These are phyloP conservation scores for Amphicarpaea edgeworthii DNA, from an alignment of 306 rosid genomes.

Conservation along the genomic window DNA sequence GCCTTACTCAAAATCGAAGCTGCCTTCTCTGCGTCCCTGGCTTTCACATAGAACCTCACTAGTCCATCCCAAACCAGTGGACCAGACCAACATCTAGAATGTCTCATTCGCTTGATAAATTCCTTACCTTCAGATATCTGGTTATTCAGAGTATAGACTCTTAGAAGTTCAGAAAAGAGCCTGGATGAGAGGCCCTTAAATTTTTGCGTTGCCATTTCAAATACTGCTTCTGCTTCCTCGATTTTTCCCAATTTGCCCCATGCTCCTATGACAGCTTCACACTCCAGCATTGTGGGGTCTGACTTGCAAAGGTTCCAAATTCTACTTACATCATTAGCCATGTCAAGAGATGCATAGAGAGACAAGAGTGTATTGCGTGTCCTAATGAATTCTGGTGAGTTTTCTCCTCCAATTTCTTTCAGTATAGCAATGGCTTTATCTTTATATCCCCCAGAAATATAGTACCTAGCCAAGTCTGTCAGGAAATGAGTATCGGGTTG, in stretches of 20 bases:
- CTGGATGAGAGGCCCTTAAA: conserved; percentile 1
- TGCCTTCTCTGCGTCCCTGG: neutral
- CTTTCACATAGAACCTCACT: neutral
- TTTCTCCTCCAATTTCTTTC: neutral
- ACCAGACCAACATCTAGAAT: conserved; percentile 3
- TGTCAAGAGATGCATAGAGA: conserved; percentile 6
- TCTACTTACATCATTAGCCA: neutral
- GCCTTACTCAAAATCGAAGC: neutral
- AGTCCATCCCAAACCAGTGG: conserved; percentile 19
- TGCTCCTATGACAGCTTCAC: neutral
- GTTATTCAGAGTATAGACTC: neutral
- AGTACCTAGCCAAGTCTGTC: neutral
- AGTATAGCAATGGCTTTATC: neutral
- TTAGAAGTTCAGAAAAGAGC: conserved; percentile 2
- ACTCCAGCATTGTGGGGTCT: neutral
- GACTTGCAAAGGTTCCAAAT: conserved; percentile 1
- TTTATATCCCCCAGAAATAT: neutral
- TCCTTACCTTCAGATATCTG: conserved; percentile 3
- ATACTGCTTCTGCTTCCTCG: conserved; percentile 5
- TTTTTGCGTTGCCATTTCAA: neutral
- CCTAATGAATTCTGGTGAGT: neutral
- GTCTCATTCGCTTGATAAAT: neutral
- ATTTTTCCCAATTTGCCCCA: conserved; percentile 3
- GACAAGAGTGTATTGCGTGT: neutral
- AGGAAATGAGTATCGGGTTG: conserved; percentile 6